phyloP scores from a whole-genome alignment of 768 basidiomycete species.

The Phlebiopsis gigantea region DNA sequence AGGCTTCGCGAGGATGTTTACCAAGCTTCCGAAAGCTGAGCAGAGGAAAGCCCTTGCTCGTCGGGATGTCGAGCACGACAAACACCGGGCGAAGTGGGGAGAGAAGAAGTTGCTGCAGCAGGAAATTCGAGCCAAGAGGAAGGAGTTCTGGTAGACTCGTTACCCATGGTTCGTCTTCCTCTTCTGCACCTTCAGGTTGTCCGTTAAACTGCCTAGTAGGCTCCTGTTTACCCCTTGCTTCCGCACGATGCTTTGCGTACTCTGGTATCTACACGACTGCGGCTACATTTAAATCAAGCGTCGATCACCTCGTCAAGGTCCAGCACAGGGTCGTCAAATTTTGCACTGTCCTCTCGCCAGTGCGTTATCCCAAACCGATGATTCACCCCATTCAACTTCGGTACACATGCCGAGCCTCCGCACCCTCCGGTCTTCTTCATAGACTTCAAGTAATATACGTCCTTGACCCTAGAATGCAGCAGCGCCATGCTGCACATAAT shows the following conservation, averaged over 20 bases:
- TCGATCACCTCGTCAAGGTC: conserved; percentile 25
- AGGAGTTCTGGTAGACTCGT: conserved; percentile 58
- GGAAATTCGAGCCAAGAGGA: conserved; percentile 64
- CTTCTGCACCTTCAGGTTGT: neutral
- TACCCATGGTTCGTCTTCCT: neutral
- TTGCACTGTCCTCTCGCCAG: conserved; percentile 43
- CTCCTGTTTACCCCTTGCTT: neutral
- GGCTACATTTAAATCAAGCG: conserved; percentile 21
- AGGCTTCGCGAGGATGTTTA: conserved; percentile 58
- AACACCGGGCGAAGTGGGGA: conserved; percentile 57
- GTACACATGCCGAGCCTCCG: conserved; percentile 70
- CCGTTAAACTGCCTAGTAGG: neutral
- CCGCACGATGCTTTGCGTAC: neutral
- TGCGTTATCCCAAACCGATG: conserved; percentile 74
- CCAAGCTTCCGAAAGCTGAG: conserved; percentile 51
- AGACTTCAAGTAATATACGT: conserved; percentile 69
- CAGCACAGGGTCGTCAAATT: conserved; percentile 10
- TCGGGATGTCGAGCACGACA: conserved; percentile 44
- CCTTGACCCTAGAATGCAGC: conserved; percentile 89
- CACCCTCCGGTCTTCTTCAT: conserved; percentile 84
- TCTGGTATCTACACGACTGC: too few relatives aligned
- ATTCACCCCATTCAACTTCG: conserved; percentile 81
- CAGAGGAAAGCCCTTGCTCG: conserved; percentile 36
- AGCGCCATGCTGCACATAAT: conserved; percentile 98
- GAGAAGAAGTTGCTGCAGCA: conserved; percentile 57